Base-by-base conservation (phyloP, 306 rosid species). In the Trifolium fragiferum region DNA sequence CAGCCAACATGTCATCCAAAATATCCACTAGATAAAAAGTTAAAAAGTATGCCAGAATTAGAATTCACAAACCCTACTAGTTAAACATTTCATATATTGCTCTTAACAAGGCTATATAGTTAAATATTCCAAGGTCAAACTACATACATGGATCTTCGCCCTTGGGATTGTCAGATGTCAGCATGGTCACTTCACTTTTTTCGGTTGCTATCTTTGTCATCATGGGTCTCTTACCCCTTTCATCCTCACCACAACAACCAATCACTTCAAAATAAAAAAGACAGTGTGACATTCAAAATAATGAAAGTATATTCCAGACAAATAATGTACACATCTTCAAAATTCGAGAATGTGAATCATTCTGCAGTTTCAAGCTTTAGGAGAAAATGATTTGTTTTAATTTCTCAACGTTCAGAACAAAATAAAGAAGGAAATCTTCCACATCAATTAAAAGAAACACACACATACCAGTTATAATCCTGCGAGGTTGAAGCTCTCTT, bases 1-100 rank as follows among this genome's bases (percentile, higher is more conserved):
- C 97, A 64, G 95, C 86, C 85, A 94, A 81, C 99, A 94, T 92
- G 82, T 92, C 97, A 80, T 94, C 99, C 91, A 92, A 89, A 68
- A 92, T 86, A 72, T 92, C 97, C 95, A 94, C 95, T 90, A 88
- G 73, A 63, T 35, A 79, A 57, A 66, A 81, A 23, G 80, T 75
- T 75, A 25, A 81, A 73, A 76, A 59, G 67, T 5, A 27, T 61
- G 72, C 70, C 74, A 78, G 67, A 66, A 40, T 80, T 74, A 82
- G 47, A 61, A 79, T 66, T 74, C 21, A 10, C 7, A 65, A 19
- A 54, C 70, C 11, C 27, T 44, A 50, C 69, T 54, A 57, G 47
- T 30, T 60, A 15, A 60, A 51, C 64, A 60, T 55, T 70, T 69
- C 32, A 38, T 57, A 35, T 43, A 64, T 76, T 50, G 58, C 79